A percentile compares a stretch with the other conserved stretches of the same genome.
Conservation (phyloP, 1,284 basidiomycete species). For the Trichosporon asahii region DNA sequence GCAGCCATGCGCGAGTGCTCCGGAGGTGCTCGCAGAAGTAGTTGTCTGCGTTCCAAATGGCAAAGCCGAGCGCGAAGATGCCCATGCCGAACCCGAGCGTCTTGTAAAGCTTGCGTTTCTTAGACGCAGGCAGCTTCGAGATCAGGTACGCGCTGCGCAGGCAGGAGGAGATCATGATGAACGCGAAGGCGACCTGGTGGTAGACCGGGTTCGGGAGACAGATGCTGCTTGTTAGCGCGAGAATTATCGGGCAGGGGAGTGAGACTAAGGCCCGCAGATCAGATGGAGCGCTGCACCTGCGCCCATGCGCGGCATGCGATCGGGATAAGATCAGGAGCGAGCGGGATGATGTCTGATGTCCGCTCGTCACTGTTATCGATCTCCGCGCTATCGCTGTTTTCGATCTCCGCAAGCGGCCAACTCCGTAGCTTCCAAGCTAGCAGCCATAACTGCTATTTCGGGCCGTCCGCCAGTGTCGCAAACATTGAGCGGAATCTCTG, state of each 20-base stretch:
- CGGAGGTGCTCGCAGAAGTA: conserved; percentile 52
- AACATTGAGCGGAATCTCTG: too few species aligned
- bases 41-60: conserved; percentile 58
- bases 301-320: background rate
- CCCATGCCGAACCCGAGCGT: conserved; percentile 38
- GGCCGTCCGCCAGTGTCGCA: too few species aligned
- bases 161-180: conserved; percentile 47
- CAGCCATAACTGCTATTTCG: background rate
- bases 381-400: background rate
- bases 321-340: background rate
- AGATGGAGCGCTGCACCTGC: background rate
- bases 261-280: background rate
- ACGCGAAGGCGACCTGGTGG: conserved; percentile 56
- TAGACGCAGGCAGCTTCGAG: conserved; percentile 28
- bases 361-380: background rate
- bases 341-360: background rate
- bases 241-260: background rate
- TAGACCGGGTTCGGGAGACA: conserved; percentile 56
- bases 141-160: conserved; percentile 43
- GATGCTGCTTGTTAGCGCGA: conserved; percentile 38
- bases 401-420: too few species aligned
- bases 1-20: conserved; percentile 18
- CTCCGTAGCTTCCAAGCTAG: background rate
- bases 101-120: conserved; percentile 30
- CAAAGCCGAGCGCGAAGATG: conserved; percentile 52